Percentiles rank a stretch among this genome's conserved stretches.
phyloP scores from a whole-genome alignment of 129 eudicot genomes.

The Mikania micrantha region DNA sequence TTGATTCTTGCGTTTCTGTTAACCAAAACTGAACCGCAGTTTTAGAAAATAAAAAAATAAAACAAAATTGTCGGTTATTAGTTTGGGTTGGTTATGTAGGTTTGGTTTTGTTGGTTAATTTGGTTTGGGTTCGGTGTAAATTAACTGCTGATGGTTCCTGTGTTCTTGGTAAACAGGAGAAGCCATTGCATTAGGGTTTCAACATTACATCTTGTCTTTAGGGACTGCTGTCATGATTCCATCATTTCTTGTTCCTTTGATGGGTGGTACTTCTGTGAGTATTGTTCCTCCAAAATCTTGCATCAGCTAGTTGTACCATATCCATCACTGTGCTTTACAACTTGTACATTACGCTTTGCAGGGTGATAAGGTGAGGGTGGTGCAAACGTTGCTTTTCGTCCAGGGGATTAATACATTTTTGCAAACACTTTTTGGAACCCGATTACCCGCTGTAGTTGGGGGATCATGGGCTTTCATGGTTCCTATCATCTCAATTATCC shows the following conservation, averaged over 20 bases:
- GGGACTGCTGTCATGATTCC: constrained; percentile 99
- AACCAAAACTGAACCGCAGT: too few species aligned
- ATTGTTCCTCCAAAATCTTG: constrained; percentile 6
- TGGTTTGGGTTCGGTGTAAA: too few species aligned
- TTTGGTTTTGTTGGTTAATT: too few species aligned
- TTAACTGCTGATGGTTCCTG: not conserved
- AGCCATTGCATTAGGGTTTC: constrained; percentile 87
- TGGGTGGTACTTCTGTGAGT: constrained; percentile 96
- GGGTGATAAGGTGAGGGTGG: constrained; percentile 96
- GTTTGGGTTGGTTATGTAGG: too few species aligned
- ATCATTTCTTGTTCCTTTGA: constrained; percentile 82
- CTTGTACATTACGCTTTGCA: constrained; percentile 23
- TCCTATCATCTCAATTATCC: constrained; percentile 91
- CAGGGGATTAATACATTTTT: constrained; percentile 86
- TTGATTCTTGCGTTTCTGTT: too few species aligned
- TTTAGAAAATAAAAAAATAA: too few species aligned
- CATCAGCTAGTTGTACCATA: not conserved
- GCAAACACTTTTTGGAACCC: constrained; percentile 90
- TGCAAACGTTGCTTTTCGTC: constrained; percentile 89
- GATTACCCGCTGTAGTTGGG: constrained; percentile 89
- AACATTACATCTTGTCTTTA: constrained; percentile 86
- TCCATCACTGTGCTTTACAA: constrained; percentile 9
- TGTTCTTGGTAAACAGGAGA: constrained; percentile 57
- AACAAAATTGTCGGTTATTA: too few species aligned
- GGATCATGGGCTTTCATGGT: constrained; percentile 98